Evolutionary conservation across 352 stramenopile genomes (phyloP), one percentile per base, ranked within the genome.

Genomic region (Globisporangium camurandrum): DNA sequence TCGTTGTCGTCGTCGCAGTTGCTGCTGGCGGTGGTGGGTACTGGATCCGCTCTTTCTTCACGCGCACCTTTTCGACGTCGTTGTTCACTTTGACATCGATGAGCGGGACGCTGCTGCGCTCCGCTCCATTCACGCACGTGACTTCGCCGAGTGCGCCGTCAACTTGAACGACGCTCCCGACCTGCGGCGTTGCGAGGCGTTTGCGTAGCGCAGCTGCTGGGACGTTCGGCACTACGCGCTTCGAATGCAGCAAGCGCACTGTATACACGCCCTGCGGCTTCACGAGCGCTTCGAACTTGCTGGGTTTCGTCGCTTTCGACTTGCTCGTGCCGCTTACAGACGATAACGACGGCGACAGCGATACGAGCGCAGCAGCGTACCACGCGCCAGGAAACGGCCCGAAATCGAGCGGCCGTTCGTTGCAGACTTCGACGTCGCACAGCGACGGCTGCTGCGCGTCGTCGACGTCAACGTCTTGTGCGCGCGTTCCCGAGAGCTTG

Each of bases 81-180:
- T 53, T 51, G 41, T 57, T 71, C 8, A 81, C 54, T 54, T 66
- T 77, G 23, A 88, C 69, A 52, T 90, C 74, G 45, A 78, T 52
- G 5, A 74, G 39, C 26, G 17, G 12, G 2, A 52, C 53, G 1
- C 50, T 31, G 4, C 30, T 31, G 26, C 41, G 46, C 4, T 46
- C 64, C 61, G 14, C 46, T 49, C 22, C 55, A 44, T 81, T 68
- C 16, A 85, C 45, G 12, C 64, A 59, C 23, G 64, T 84, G 17
- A 88, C 64, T 64, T 90, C 70, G 46, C 71, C 79, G 14, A 88
- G 57, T 20, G 60, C 41, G 3, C 74, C 79, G 59, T 87, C 79
- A 16, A 88, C 64, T 27, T 86, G 71, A 34, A 90, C 74, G 11
- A 90, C 69, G 51, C 79, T 90, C 14, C 79, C 79, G 10, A 86